Conservation (phyloP, 345 rosid species). For the Lepidium didymum region DNA sequence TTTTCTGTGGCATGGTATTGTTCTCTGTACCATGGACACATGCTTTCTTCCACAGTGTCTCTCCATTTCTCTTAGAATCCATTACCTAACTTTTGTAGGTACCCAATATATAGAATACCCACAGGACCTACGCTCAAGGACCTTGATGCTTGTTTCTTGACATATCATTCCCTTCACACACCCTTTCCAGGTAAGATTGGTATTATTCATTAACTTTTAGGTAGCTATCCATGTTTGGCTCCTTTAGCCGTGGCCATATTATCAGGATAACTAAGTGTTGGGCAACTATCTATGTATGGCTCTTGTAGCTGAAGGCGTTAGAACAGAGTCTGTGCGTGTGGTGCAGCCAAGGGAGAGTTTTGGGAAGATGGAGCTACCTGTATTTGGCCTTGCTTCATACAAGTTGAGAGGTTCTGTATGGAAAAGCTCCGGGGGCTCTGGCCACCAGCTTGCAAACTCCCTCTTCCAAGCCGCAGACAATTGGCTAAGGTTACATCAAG, state of each 20-base stretch:
- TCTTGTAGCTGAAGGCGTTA: slow-evolving; percentile 24
- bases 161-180: slow-evolving; percentile 70
- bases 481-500: slow-evolving; percentile 53
- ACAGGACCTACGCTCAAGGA: slow-evolving; percentile 83
- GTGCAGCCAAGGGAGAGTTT: slow-evolving; percentile 15
- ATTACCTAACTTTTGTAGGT: slow-evolving; percentile 36
- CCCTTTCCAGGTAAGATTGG: slow-evolving; percentile 42
- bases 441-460: slow-evolving; percentile 36
- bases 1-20: slow-evolving; percentile 87
- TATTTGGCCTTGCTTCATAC: slow-evolving; percentile 76
- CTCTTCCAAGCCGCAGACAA: slow-evolving; percentile 56
- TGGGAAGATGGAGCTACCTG: slow-evolving; percentile 45
- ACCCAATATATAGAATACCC: slow-evolving; percentile 92
- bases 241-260: slow-evolving; percentile 10
- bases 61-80: neutral
- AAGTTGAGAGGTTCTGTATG: slow-evolving; percentile 78
- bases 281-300: neutral
- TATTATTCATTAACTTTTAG: neutral
- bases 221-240: neutral
- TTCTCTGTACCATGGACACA: neutral
- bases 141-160: slow-evolving; percentile 90
- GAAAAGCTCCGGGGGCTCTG: slow-evolving; percentile 50
- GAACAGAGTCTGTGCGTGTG: slow-evolving; percentile 19
- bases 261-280: neutral
- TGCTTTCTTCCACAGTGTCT: neutral